Base-by-base conservation (phyloP, 345 rosid species). In the Eucalyptus caleyi region DNA sequence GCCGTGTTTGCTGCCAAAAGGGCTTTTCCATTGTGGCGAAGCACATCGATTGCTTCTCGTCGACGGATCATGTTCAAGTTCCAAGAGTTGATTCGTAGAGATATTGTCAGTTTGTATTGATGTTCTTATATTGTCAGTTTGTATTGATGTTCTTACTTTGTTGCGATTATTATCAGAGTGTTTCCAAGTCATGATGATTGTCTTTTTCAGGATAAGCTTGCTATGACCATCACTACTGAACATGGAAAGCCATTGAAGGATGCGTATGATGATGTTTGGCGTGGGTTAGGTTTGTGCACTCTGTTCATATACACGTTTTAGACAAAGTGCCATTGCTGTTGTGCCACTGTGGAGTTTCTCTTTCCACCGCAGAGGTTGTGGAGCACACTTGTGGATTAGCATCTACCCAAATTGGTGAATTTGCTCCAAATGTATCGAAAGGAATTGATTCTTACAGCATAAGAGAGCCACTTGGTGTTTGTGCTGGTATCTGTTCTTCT, bases 1-100 rank as follows among this genome's bases (percentile, higher is more conserved):
- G 94, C 97, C 47, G 95, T 93, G 9, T 93, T 91, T 90, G 95
- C 97, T 24, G 97, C 97, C 49, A 96, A 96, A 91, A 92, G 93
- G 62, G 96, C 96, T 88, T 94, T 96, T 87, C 93, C 92, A 15
- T 86, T 91, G 82, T 96, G 97, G 97, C 89, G 94, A 88, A 94
- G 90, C 91, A 92, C 95, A 42, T 93, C 96, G 5, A 88, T 93
- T 90, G 90, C 93, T 53, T 62, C 90, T 50, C 95, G 96, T 59
- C 96, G 94, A 88, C 93, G 97, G 32, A 92, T 94, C 86, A 95
- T 95, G 96, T 93, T 95, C 92, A 95, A 93, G 93, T 91, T 95
- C 87, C 96, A 94, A 90, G 96, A 95, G 91, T 94, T 95, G 87
- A 93, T 95, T 60, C 95, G 77, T 77, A 95, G 96, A 89, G 96